Evolutionary conservation across 306 rosid species (phyloP).

Genomic region (Notholithocarpus densiflorus): DNA sequence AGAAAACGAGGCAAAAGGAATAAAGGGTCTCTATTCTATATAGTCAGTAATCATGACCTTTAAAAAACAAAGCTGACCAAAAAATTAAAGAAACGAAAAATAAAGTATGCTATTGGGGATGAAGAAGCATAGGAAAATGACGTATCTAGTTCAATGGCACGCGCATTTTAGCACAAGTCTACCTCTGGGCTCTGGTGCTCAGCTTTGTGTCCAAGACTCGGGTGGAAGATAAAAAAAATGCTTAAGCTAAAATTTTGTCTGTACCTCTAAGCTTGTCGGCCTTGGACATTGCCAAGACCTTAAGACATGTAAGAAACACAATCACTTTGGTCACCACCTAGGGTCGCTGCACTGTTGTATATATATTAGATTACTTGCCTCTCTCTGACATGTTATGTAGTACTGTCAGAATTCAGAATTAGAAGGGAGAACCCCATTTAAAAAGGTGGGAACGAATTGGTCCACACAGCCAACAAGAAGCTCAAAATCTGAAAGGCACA

Average conservation of each 20-base stretch:
- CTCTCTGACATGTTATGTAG: constrained; percentile 29
- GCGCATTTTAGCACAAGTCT: constrained; percentile 69
- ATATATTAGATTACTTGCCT: neutral
- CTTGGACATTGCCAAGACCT: constrained; percentile 69
- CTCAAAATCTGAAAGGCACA: neutral
- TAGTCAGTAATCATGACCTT: constrained; percentile 48
- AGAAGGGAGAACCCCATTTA: neutral
- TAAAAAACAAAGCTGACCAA: constrained; percentile 34
- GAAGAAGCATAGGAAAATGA: constrained; percentile 40
- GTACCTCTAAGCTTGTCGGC: constrained; percentile 59
- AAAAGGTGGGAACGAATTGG: neutral
- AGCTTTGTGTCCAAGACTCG: constrained; percentile 53
- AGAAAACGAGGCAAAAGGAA: constrained; percentile 72
- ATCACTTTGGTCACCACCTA: constrained; percentile 34
- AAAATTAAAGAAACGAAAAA: constrained; percentile 15
- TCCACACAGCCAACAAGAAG: neutral
- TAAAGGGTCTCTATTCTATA: constrained; percentile 40
- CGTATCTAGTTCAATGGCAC: constrained; percentile 51
- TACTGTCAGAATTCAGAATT: constrained; percentile 14
- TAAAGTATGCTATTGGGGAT: neutral
- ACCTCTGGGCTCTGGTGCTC: constrained; percentile 52
- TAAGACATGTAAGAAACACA: constrained; percentile 32
- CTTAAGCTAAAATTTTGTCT: constrained; percentile 44
- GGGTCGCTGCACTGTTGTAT: neutral
- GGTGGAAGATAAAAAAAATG: constrained; percentile 11